phyloP scores from a whole-genome alignment of 1,284 basidiomycete genomes.

The Fomitopsis schrenkii region DNA sequence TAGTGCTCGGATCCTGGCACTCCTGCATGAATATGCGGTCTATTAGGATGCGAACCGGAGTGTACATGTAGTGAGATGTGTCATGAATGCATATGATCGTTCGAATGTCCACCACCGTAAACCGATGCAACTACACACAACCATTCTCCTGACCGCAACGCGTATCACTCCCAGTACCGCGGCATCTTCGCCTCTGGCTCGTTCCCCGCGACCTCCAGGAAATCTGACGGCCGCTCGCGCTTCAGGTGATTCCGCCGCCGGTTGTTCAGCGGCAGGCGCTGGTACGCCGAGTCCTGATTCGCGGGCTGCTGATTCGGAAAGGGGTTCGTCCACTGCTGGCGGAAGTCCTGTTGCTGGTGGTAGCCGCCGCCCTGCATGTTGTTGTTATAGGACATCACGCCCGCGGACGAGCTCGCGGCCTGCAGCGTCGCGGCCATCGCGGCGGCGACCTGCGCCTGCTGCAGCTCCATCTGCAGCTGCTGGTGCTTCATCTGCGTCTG shows the following conservation, averaged over 20 bases:
- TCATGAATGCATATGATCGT: neutral
- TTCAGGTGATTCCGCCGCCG: constrained; percentile 68
- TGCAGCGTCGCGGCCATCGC: constrained; percentile 50
- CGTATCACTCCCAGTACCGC: constrained; percentile 67
- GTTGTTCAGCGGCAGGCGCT: constrained; percentile 75
- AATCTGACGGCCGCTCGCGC: constrained; percentile 77
- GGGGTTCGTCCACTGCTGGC: constrained; percentile 44
- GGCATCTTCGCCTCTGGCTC: constrained; percentile 60
- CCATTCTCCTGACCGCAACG: neutral
- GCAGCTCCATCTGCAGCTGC: constrained; percentile 71
- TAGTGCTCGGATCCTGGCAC: neutral
- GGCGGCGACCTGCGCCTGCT: constrained; percentile 68
- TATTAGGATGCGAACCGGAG: neutral
- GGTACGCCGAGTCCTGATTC: constrained; percentile 77
- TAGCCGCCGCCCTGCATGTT: constrained; percentile 22
- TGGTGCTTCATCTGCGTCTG: constrained; percentile 75
- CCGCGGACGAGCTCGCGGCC: constrained; percentile 30
- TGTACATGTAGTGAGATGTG: constrained; percentile 10
- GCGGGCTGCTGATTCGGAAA: constrained; percentile 60
- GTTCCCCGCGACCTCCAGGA: constrained; percentile 64
- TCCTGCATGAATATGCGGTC: neutral
- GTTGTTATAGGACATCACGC: constrained; percentile 10
- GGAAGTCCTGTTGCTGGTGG: constrained; percentile 32
- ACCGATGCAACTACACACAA: neutral
- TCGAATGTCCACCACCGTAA: neutral